Evolutionary conservation across 2,329 filamentous ascomycete genomes (phyloP).

Genomic region (Claviceps maximensis): DNA sequence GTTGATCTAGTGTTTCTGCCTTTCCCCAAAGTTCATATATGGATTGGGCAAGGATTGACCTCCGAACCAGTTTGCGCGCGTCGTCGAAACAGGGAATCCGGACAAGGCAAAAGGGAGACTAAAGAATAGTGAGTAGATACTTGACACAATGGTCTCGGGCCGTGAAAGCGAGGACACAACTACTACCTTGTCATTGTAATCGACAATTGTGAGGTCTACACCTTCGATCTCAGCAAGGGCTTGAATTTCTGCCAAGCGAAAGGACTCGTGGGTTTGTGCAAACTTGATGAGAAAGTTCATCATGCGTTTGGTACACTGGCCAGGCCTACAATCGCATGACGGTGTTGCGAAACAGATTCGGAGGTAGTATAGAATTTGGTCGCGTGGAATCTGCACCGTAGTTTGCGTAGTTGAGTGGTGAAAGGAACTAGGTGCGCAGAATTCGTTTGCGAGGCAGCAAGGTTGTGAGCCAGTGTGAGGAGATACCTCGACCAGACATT

Average conservation of each 20-base stretch:
- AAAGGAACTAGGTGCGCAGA: background rate
- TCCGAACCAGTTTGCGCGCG: conserved; percentile 53
- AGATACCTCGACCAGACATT: background rate
- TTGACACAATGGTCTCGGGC: background rate
- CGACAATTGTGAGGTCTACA: conserved; percentile 58
- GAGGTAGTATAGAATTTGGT: background rate
- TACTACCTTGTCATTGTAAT: conserved; percentile 60
- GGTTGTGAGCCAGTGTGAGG: background rate
- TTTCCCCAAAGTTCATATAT: conserved; percentile 85
- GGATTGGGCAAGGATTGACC: conserved; percentile 69
- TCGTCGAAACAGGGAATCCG: conserved; percentile 50
- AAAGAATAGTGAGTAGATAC: conserved; percentile 12
- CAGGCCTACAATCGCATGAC: background rate
- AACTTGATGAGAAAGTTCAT: conserved; percentile 84
- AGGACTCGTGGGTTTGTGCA: conserved; percentile 81
- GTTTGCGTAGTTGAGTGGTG: background rate
- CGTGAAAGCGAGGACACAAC: conserved; percentile 6
- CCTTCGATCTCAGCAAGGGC: conserved; percentile 59
- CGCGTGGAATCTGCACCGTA: background rate
- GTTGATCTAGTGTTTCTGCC: conserved; percentile 49
- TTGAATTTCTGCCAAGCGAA: conserved; percentile 71
- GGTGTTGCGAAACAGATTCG: background rate
- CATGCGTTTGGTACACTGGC: background rate
- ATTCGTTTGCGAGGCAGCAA: background rate
- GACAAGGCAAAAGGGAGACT: conserved; percentile 83